Evolutionary conservation across 768 basidiomycete species (phyloP).

Genomic region (Amanita phalloides): DNA sequence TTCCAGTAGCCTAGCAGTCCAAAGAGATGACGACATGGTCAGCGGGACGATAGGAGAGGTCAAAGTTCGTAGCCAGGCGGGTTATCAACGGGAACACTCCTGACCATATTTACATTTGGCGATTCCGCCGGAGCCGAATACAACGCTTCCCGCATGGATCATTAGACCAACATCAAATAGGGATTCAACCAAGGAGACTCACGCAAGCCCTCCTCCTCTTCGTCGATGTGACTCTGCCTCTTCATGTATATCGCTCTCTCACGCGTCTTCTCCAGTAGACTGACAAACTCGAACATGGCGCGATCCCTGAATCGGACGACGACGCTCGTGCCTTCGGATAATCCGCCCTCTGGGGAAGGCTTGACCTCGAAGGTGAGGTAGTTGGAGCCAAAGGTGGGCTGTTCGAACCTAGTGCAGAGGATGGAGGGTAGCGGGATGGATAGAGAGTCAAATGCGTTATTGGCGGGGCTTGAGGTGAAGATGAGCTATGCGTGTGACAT

Average conservation of each 20-base stretch:
- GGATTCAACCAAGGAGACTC: constrained; percentile 17
- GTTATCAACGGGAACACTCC: constrained; percentile 34
- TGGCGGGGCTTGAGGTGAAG: constrained; percentile 32
- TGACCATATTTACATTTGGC: constrained; percentile 23
- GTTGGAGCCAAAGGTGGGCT: constrained; percentile 64
- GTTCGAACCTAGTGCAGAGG: constrained; percentile 61
- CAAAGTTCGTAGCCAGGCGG: constrained; percentile 37
- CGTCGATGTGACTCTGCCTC: constrained; percentile 44
- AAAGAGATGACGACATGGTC: too few species aligned
- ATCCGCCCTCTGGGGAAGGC: constrained; percentile 57
- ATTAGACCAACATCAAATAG: background rate
- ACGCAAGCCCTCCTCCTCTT: constrained; percentile 59
- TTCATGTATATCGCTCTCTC: constrained; percentile 71
- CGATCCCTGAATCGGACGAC: constrained; percentile 62
- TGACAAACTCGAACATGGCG: constrained; percentile 66
- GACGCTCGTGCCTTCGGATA: constrained; percentile 49
- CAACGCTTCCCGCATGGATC: constrained; percentile 21
- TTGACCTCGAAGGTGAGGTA: constrained; percentile 56
- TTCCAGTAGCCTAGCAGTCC: too few species aligned
- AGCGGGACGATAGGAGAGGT: background rate
- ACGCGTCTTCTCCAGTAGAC: constrained; percentile 64
- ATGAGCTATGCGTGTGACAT: constrained; percentile 37
- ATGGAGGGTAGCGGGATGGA: constrained; percentile 56
- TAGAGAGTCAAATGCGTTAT: constrained; percentile 31
- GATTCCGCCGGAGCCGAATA: constrained; percentile 37